Conservation (phyloP, 2,329 filamentous ascomycete species). For the Paraconiothyrium sp. region DNA sequence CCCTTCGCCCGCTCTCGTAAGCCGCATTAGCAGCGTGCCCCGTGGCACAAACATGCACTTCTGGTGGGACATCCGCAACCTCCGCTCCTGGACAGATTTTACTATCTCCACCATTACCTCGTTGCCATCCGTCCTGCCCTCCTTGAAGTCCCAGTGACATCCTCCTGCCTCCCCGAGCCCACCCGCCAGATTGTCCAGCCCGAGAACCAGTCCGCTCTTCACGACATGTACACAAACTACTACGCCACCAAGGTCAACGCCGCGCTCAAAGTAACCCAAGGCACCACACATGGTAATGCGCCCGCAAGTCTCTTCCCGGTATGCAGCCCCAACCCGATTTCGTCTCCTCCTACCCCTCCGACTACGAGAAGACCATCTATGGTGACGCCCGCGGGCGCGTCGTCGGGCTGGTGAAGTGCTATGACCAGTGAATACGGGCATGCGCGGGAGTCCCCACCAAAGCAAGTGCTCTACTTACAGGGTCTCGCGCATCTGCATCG, state of each 20-base stretch:
- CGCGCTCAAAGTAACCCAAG: constrained; percentile 79
- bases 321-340: constrained; percentile 70
- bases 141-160: constrained; percentile 69
- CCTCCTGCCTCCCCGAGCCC: constrained; percentile 68
- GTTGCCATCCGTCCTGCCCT: constrained; percentile 78
- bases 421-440: constrained; percentile 94
- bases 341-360: constrained; percentile 68
- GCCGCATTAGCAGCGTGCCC: constrained; percentile 76
- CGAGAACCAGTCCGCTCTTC: constrained; percentile 79
- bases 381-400: constrained; percentile 66
- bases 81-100: constrained; percentile 85
- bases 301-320: constrained; percentile 47
- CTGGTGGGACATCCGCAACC: constrained; percentile 95
- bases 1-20: constrained; percentile 82
- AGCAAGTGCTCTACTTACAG: constrained; percentile 87
- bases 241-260: constrained; percentile 90
- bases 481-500: constrained; percentile 87
- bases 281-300: constrained; percentile 67
- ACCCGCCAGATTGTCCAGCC: constrained; percentile 70
- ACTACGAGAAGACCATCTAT: constrained; percentile 59
- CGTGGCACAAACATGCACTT: constrained; percentile 81
- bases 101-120: constrained; percentile 74
- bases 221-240: constrained; percentile 77
- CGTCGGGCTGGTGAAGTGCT: constrained; percentile 88
- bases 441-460: constrained; percentile 87